Percentiles rank a stretch among this genome's conserved stretches.
Conservation (phyloP, 176 grass and related monocot genomes). For the Lolium rigidum region DNA sequence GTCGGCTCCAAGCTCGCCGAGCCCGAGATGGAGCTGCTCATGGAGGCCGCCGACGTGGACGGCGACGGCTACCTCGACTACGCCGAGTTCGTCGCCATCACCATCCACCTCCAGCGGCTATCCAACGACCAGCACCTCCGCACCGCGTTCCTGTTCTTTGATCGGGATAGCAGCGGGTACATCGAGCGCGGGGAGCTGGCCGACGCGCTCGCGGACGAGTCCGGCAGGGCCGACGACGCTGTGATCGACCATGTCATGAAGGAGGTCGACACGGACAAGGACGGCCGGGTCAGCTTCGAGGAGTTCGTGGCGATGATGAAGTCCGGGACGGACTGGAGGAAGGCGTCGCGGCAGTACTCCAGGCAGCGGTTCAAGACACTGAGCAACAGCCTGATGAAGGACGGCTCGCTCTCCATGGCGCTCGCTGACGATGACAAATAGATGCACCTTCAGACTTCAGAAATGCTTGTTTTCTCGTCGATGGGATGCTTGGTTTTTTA, state of each 20-base stretch:
- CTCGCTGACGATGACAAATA: not conserved
- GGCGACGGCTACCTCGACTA: slow-evolving; percentile 97
- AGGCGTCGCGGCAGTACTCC: slow-evolving; percentile 97
- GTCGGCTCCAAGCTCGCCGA: slow-evolving; percentile 84
- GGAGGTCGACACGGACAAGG: slow-evolving; percentile 90
- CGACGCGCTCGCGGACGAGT: slow-evolving; percentile 76
- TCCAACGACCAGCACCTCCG: slow-evolving; percentile 95
- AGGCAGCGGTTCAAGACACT: slow-evolving; percentile 81
- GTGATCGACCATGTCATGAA: slow-evolving; percentile 69
- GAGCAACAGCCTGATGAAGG: slow-evolving; percentile 85
- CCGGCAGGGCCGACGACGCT: slow-evolving; percentile 60
- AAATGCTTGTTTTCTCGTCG: not conserved
- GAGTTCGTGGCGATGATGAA: slow-evolving; percentile 98
- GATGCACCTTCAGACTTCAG: not conserved
- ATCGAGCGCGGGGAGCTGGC: slow-evolving; percentile 80
- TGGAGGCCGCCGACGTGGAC: slow-evolving; percentile 95
- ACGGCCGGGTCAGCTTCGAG: slow-evolving; percentile 73
- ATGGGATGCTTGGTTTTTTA: slow-evolving; percentile 46
- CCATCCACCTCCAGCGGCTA: slow-evolving; percentile 88
- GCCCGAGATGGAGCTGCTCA: slow-evolving; percentile 93
- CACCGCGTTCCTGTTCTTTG: slow-evolving; percentile 93
- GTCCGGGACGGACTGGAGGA: slow-evolving; percentile 89
- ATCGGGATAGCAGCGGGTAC: slow-evolving; percentile 82
- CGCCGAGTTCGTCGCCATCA: slow-evolving; percentile 89
- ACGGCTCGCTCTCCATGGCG: slow-evolving; percentile 58